Evolutionary conservation across 2,329 filamentous ascomycete species (phyloP).

Genomic region (Fusarium chaquense): DNA sequence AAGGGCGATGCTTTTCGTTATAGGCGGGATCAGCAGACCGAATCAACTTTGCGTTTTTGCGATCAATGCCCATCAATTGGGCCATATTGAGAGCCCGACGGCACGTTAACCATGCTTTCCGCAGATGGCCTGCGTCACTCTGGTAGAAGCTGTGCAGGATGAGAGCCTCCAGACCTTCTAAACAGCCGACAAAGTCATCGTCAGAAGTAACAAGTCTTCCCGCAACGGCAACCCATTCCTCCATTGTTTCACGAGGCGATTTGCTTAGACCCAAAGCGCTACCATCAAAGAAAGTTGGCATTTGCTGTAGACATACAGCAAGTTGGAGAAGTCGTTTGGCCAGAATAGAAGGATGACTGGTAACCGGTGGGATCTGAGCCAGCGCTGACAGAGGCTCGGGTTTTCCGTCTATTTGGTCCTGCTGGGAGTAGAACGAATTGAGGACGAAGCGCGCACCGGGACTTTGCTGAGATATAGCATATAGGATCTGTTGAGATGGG

Average conservation of each 20-base stretch:
- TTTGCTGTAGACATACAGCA: slow-evolving; percentile 60
- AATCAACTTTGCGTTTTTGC: slow-evolving; percentile 49
- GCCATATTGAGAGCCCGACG: slow-evolving; percentile 64
- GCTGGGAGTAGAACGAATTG: slow-evolving; percentile 45
- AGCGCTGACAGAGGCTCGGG: slow-evolving; percentile 48
- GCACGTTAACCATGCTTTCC: slow-evolving; percentile 65
- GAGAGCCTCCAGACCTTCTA: slow-evolving; percentile 67
- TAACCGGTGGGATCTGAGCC: slow-evolving; percentile 52
- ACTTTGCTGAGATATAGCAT: slow-evolving; percentile 43
- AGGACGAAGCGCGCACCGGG: slow-evolving; percentile 46
- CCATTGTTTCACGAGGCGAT: slow-evolving; percentile 37
- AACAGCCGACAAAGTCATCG: slow-evolving; percentile 63
- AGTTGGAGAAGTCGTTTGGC: slow-evolving; percentile 62
- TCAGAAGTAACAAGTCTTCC: slow-evolving; percentile 60
- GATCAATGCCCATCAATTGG: slow-evolving; percentile 63
- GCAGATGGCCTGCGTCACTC: slow-evolving; percentile 65
- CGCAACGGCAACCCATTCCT: slow-evolving; percentile 50
- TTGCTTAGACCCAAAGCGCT: slow-evolving; percentile 44
- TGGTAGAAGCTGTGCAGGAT: slow-evolving; percentile 63
- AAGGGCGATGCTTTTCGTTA: slow-evolving; percentile 48
- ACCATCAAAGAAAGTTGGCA: slow-evolving; percentile 52
- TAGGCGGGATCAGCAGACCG: slow-evolving; percentile 54
- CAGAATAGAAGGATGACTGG: slow-evolving; percentile 61
- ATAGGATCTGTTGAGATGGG: slow-evolving; percentile 38
- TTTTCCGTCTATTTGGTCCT: slow-evolving; percentile 50